phyloP scores from a whole-genome alignment of 495 filamentous ascomycete genomes.

The Neurospora sp. region DNA sequence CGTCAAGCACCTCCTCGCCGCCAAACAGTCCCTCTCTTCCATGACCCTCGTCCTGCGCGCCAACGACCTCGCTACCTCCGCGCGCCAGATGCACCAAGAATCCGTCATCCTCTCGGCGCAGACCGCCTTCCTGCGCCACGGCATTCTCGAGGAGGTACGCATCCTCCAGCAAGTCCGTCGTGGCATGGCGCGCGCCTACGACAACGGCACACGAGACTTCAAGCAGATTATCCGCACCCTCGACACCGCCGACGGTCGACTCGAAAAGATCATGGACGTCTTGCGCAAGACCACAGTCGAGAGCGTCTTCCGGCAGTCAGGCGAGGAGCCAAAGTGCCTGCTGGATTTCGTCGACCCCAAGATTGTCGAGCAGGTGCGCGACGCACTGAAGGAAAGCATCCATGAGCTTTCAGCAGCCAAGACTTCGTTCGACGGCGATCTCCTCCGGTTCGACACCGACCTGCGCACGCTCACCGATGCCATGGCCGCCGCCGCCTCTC shows the following conservation, averaged over 20 bases:
- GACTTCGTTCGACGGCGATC: slow-evolving; percentile 49
- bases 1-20: slow-evolving; percentile 70
- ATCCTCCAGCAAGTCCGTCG: slow-evolving; percentile 57
- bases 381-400: slow-evolving; percentile 58
- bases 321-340: slow-evolving; percentile 58
- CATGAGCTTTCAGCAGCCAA: slow-evolving; percentile 45
- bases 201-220: slow-evolving; percentile 39
- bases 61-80: slow-evolving; percentile 71
- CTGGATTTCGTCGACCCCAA: slow-evolving; percentile 86
- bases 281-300: slow-evolving; percentile 67
- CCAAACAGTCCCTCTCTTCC: slow-evolving; percentile 85
- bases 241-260: slow-evolving; percentile 60
- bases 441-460: slow-evolving; percentile 51
- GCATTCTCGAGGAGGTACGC: slow-evolving; percentile 61
- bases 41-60: slow-evolving; percentile 77
- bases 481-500: slow-evolving; percentile 23
- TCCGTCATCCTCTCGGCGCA: slow-evolving; percentile 67
- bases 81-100: slow-evolving; percentile 67
- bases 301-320: slow-evolving; percentile 55
- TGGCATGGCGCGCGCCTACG: slow-evolving; percentile 43
- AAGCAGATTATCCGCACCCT: slow-evolving; percentile 53
- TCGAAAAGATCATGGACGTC: slow-evolving; percentile 59
- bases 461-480: slow-evolving; percentile 37
- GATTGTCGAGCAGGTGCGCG: slow-evolving; percentile 58
- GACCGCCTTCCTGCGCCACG: slow-evolving; percentile 62